A percentile compares a stretch with the other conserved stretches of the same genome.
Evolutionary conservation across 495 filamentous ascomycete species (phyloP).

Genomic region (Neurospora pannonica): DNA sequence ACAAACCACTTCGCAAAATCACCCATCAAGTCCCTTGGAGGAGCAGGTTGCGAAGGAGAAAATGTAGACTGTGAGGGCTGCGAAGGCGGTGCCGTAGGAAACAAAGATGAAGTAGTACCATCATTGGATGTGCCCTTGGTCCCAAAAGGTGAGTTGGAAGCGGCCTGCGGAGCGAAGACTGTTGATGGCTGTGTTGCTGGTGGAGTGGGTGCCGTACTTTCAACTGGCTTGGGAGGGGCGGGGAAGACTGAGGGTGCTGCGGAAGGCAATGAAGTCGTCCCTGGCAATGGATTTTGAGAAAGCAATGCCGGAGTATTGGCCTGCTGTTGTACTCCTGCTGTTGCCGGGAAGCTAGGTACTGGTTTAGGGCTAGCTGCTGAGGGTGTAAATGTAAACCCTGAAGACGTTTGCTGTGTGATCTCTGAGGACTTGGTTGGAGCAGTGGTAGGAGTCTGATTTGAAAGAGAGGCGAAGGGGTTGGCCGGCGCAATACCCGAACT

Average conservation of each 20-base stretch:
- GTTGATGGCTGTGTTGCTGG: conserved; percentile 1
- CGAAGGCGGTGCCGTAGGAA: neutral
- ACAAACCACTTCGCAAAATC: conserved; percentile 40
- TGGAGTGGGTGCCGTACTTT: neutral
- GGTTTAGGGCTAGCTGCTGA: neutral
- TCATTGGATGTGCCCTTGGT: neutral
- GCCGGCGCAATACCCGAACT: neutral
- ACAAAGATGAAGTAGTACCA: neutral
- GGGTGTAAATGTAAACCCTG: neutral
- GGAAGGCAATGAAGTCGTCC: neutral
- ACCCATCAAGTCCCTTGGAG: conserved; percentile 24
- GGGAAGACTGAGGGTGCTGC: neutral
- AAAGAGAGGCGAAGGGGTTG: neutral
- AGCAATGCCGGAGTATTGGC: neutral
- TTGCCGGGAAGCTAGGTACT: neutral
- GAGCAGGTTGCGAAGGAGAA: neutral
- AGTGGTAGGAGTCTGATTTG: neutral
- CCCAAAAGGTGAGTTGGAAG: neutral
- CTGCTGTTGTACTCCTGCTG: neutral
- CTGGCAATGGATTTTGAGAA: neutral
- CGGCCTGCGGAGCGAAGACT: neutral
- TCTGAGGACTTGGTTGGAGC: neutral
- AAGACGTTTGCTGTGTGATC: neutral
- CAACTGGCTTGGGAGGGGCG: neutral
- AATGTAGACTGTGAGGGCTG: neutral